Evolutionary conservation across 2,329 filamentous ascomycete species (phyloP).

Genomic region (Aspergillus sp.): DNA sequence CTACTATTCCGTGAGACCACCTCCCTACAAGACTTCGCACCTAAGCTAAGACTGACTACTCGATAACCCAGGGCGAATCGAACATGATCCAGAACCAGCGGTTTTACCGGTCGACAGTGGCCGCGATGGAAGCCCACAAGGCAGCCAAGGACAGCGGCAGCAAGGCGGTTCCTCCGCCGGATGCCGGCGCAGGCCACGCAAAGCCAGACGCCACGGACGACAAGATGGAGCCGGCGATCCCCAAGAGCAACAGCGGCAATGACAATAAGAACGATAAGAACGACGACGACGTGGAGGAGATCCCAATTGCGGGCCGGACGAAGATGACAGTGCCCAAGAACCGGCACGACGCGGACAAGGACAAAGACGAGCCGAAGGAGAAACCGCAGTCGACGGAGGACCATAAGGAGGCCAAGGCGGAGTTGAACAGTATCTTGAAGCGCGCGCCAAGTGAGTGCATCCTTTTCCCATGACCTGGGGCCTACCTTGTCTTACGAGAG

Average conservation of each 20-base stretch:
- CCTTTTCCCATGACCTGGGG: neutral
- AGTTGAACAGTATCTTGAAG: constrained; percentile 77
- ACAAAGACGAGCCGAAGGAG: constrained; percentile 53
- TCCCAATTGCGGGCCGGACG: constrained; percentile 55
- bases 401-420: constrained; percentile 57
- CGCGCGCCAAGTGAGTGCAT: constrained; percentile 70
- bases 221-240: constrained; percentile 30
- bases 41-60: neutral
- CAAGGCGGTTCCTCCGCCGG: constrained; percentile 65
- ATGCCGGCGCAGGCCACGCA: constrained; percentile 57
- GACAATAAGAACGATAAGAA: constrained; percentile 32
- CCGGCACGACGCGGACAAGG: constrained; percentile 29
- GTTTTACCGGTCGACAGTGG: constrained; percentile 57
- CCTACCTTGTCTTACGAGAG: neutral
- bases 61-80: constrained; percentile 35
- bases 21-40: neutral
- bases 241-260: constrained; percentile 31
- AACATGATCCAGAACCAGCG: constrained; percentile 41
- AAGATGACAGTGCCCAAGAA: constrained; percentile 46
- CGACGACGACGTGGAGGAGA: constrained; percentile 40
- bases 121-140: constrained; percentile 53
- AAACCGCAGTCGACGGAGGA: constrained; percentile 34
- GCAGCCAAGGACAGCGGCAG: constrained; percentile 46
- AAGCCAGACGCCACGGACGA: constrained; percentile 36
- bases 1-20: constrained; percentile 66